Base-by-base conservation (phyloP, 768 basidiomycete species). In the Dioszegia hungarica region DNA sequence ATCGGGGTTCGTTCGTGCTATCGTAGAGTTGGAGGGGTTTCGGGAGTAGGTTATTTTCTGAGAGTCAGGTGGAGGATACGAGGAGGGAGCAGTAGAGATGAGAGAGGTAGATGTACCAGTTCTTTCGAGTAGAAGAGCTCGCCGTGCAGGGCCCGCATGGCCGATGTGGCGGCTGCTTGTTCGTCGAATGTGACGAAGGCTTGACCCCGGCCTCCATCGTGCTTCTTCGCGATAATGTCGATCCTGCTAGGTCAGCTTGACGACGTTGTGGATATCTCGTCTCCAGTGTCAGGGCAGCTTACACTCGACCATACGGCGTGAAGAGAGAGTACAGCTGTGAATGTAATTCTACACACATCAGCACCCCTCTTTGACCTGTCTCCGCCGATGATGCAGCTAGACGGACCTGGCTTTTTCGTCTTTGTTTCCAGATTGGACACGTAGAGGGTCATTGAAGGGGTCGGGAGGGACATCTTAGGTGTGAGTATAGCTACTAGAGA, bases 161-260 rank as follows among this genome's bases (percentile, higher is more conserved):
- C 94, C 52, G 90, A 84, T 5, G 94, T 97, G 56, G 91, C 90
- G 52, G 86, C 84, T 10, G 89, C 84, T 47, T 94, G 85, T 78
- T 98, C 94, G 48, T 84, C 82, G 78, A 95, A 98, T 67, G 94
- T 91, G 70, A 97, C 85, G 78, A 95, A 98, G 1, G 94, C 94
- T 77, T 95, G 92, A 20, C 92, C 93, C 62, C 86, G 83, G 86
- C 89, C 90, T 77, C 86, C 88, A 57, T 83, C 79, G 72, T 81
- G 83, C 77, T 94, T 92, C 24, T 87, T 85, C 22, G 93, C 92
- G 56, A 97, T 83, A 57, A 98, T 85, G 75, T 97, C 94, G 79
- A 98, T 84, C 56, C 74, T 75, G 45, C 33, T 27, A 19, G 48
- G 31, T 53, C 46, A 54, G 56, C 50, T 36, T 19, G 6, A 31